Conservation (phyloP, 495 filamentous ascomycete species). For the Penicillium flavigenum region DNA sequence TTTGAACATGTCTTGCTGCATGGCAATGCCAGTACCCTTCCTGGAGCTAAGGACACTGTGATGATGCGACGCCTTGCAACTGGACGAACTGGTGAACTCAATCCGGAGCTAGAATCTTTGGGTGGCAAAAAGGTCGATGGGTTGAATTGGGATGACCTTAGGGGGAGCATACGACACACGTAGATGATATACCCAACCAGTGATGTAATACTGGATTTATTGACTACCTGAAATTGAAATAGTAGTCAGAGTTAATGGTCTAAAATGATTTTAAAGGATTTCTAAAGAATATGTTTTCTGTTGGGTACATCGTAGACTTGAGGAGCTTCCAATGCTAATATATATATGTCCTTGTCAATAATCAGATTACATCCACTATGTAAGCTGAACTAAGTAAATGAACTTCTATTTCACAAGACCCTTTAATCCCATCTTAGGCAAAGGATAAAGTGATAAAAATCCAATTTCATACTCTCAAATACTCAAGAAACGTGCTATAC, state of each 20-base stretch:
- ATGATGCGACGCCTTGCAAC: constrained; percentile 64
- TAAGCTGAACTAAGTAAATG: neutral
- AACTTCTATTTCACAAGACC: neutral
- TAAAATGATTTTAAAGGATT: neutral
- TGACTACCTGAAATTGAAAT: constrained; percentile 2
- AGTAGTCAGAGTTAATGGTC: constrained; percentile 4
- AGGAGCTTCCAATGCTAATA: neutral
- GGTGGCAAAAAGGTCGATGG: constrained; percentile 52
- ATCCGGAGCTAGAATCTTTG: constrained; percentile 39
- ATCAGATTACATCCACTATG: neutral
- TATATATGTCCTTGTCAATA: neutral
- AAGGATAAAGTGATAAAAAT: neutral
- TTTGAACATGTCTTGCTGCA: constrained; percentile 61
- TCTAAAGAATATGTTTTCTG: neutral
- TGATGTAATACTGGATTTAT: constrained; percentile 12
- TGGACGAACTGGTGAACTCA: constrained; percentile 44
- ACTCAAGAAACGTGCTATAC: neutral
- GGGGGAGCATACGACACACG: constrained; percentile 38
- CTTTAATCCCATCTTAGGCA: neutral
- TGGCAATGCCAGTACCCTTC: constrained; percentile 60
- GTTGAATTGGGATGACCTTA: constrained; percentile 53
- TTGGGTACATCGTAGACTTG: no score
- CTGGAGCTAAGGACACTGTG: constrained; percentile 64
- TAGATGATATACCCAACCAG: constrained; percentile 24
- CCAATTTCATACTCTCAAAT: neutral